Conservation (phyloP, 2,329 filamentous ascomycete genomes). For the Epichloe elymi region DNA sequence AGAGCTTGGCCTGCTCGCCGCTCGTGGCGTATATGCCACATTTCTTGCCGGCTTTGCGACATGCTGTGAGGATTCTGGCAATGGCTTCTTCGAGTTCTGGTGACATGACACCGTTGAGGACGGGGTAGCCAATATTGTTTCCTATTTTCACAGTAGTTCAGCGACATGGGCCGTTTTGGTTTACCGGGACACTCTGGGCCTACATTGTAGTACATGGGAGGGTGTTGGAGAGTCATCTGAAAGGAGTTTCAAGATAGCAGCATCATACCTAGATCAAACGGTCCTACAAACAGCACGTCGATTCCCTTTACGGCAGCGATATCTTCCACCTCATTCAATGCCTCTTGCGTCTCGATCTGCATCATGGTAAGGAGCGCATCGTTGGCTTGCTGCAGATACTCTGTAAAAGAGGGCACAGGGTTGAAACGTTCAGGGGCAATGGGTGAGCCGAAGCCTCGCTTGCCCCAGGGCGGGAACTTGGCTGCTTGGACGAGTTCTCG, state of each 20-base stretch:
- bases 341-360: constrained; percentile 54
- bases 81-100: constrained; percentile 47
- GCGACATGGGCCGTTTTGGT: neutral
- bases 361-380: constrained; percentile 47
- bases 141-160: constrained; percentile 16
- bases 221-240: too few species aligned
- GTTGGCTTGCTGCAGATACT: constrained; percentile 38
- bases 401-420: constrained; percentile 29
- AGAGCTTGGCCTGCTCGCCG: constrained; percentile 41
- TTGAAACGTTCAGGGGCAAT: constrained; percentile 30
- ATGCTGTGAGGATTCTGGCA: constrained; percentile 41
- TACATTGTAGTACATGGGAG: neutral
- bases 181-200: neutral
- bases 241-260: too few species aligned
- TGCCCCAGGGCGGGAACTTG: constrained; percentile 37
- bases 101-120: constrained; percentile 46
- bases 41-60: constrained; percentile 51
- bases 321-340: constrained; percentile 44
- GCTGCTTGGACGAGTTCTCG: constrained; percentile 30
- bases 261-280: constrained; percentile 44
- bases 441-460: constrained; percentile 36
- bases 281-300: constrained; percentile 52
- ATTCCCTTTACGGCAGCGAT: constrained; percentile 48
- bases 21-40: constrained; percentile 45
- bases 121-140: constrained; percentile 48